These are phyloP conservation scores for Clohesyomyces aquaticus DNA, from an alignment of 495 filamentous ascomycete species.

Conservation along the genomic window DNA sequence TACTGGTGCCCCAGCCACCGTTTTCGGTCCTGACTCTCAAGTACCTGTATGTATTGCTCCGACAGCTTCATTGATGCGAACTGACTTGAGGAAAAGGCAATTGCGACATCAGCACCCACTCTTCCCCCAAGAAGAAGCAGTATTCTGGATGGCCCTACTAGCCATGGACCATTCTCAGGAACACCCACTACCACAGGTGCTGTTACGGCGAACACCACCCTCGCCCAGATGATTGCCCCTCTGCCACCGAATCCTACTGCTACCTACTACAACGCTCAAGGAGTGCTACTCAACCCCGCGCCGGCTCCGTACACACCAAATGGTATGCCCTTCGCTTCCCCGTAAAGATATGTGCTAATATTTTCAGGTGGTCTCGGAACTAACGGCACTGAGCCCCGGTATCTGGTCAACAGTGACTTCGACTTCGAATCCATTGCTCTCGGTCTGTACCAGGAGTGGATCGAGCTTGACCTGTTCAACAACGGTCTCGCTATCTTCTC, in stretches of 20 bases:
- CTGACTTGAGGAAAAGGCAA: constrained; percentile 21
- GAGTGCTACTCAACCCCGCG: constrained; percentile 64
- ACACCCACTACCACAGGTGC: constrained; percentile 48
- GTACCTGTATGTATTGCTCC: constrained; percentile 28
- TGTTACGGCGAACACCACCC: constrained; percentile 34
- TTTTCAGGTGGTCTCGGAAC: constrained; percentile 65
- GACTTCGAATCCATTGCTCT: constrained; percentile 52
- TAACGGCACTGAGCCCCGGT: constrained; percentile 75
- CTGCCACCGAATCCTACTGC: constrained; percentile 48
- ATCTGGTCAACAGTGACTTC: constrained; percentile 54
- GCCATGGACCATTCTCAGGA: constrained; percentile 49
- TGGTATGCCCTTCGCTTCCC: constrained; percentile 47
- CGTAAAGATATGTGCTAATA: background rate
- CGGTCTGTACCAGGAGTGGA: constrained; percentile 80
- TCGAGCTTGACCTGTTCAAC: constrained; percentile 87
- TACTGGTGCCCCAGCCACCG: constrained; percentile 30
- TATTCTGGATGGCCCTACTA: constrained; percentile 43
- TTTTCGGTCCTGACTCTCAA: constrained; percentile 37
- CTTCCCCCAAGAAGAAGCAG: constrained; percentile 36
- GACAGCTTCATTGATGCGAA: background rate
- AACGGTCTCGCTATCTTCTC: constrained; percentile 74
- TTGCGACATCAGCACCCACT: constrained; percentile 19
- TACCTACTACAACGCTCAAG: constrained; percentile 68
- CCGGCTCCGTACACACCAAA: constrained; percentile 75
- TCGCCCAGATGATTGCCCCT: constrained; percentile 38